These are phyloP conservation scores for Aleurites moluccanus DNA, from an alignment of 441 rosid species.

Conservation along the genomic window DNA sequence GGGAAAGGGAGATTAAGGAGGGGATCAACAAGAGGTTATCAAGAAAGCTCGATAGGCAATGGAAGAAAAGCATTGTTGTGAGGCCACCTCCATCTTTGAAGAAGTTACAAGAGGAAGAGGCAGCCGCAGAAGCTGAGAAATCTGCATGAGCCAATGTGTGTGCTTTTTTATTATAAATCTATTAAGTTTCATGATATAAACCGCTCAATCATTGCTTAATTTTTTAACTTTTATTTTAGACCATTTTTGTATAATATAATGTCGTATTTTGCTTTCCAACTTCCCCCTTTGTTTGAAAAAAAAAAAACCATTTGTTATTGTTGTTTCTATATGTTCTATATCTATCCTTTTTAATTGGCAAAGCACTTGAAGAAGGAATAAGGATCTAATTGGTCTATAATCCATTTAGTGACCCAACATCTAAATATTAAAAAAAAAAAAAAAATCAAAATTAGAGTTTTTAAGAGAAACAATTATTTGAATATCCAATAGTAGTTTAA, in stretches of 20 bases:
- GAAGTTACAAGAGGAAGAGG: conserved; percentile 76
- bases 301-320: neutral
- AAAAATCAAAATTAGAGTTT: too few species aligned
- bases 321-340: neutral
- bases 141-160: conserved; percentile 41
- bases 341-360: too few species aligned
- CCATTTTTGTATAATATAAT: neutral
- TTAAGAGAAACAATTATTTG: too few species aligned
- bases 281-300: too few species aligned
- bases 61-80: conserved; percentile 86
- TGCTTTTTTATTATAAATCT: neutral
- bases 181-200: conserved; percentile 9
- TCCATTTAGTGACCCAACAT: too few species aligned
- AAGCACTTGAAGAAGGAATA: too few species aligned
- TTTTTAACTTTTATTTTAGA: neutral
- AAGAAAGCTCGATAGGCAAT: conserved; percentile 78
- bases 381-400: too few species aligned
- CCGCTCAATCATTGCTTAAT: conserved; percentile 3
- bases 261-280: neutral
- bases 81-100: conserved; percentile 77
- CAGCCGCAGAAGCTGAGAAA: conserved; percentile 75
- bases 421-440: too few species aligned
- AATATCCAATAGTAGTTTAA: too few species aligned
- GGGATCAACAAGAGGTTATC: conserved; percentile 82
- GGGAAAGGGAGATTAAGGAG: conserved; percentile 84